phyloP scores from a whole-genome alignment of 805 yeast genomes.

The Ogataea pignaliae region DNA sequence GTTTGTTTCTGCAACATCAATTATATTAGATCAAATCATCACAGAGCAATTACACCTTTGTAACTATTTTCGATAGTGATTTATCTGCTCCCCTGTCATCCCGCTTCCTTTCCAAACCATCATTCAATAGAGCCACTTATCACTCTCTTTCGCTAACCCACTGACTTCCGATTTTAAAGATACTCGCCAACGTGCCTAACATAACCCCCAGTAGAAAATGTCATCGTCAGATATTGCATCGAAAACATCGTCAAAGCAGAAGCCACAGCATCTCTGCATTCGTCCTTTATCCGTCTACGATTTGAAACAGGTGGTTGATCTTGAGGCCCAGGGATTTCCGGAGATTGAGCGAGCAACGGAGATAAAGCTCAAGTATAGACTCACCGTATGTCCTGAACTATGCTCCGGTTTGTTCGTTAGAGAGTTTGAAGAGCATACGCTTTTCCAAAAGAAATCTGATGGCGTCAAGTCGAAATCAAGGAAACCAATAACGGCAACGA shows the following conservation, averaged over 20 bases:
- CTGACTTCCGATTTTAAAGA: no score
- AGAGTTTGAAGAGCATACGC: conserved; percentile 38
- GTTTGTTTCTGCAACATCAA: no score
- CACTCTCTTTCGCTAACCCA: no score
- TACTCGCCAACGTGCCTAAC: no score
- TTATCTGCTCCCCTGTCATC: no score
- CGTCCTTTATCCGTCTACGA: conserved; percentile 82
- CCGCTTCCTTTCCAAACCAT: no score
- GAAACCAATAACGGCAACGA: no score
- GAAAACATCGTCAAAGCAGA: conserved; percentile 25
- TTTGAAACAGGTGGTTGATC: conserved; percentile 49
- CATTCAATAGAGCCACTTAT: no score
- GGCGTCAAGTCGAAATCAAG: conserved; percentile 5
- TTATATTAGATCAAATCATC: no score
- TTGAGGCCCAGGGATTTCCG: conserved; percentile 71
- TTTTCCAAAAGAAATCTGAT: background rate
- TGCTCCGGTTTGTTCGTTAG: conserved; percentile 84
- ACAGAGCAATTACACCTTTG: no score
- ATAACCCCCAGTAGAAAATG: no score
- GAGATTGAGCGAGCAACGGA: conserved; percentile 61
- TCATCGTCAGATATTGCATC: conserved; percentile 9
- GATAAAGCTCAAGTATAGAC: conserved; percentile 65
- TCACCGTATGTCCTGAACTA: conserved; percentile 82
- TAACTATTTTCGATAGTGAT: no score
- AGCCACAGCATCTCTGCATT: conserved; percentile 59